These are phyloP conservation scores for Penicillium egyptiacum DNA, from an alignment of 495 filamentous ascomycete genomes.

Conservation along the genomic window DNA sequence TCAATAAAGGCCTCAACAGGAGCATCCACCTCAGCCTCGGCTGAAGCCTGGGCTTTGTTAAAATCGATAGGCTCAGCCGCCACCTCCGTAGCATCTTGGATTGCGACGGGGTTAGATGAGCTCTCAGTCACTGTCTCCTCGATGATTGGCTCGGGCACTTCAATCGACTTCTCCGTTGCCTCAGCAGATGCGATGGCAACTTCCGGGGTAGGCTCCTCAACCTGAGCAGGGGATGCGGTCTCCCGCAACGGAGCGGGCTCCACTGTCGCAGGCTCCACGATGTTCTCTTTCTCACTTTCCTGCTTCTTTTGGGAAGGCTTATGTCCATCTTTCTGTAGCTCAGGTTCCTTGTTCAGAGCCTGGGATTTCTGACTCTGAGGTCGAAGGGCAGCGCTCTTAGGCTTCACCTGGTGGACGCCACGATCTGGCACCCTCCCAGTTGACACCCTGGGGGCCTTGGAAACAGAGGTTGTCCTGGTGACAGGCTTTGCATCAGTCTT, in stretches of 20 bases:
- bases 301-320: conserved; percentile 12
- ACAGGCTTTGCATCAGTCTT: conserved; percentile 55
- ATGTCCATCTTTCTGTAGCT: conserved; percentile 11
- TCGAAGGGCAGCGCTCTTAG: conserved; percentile 23
- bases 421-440: conserved; percentile 24
- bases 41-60: neutral
- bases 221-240: neutral
- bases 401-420: conserved; percentile 22
- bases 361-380: conserved; percentile 27
- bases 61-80: neutral
- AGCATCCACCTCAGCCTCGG: conserved; percentile 1
- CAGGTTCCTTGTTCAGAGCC: conserved; percentile 14
- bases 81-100: neutral
- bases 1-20: conserved; percentile 1
- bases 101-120: neutral
- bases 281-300: conserved; percentile 30
- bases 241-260: conserved; percentile 7
- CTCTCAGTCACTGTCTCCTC: conserved; percentile 11
- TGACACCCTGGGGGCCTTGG: conserved; percentile 24
- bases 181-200: conserved; percentile 6
- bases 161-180: conserved; percentile 5
- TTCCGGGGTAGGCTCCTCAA: conserved; percentile 4
- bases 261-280: conserved; percentile 15
- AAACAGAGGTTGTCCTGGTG: conserved; percentile 27
- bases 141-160: conserved; percentile 11